phyloP scores from a whole-genome alignment of 805 yeast species.

The Tanozyma kutaoensis region DNA sequence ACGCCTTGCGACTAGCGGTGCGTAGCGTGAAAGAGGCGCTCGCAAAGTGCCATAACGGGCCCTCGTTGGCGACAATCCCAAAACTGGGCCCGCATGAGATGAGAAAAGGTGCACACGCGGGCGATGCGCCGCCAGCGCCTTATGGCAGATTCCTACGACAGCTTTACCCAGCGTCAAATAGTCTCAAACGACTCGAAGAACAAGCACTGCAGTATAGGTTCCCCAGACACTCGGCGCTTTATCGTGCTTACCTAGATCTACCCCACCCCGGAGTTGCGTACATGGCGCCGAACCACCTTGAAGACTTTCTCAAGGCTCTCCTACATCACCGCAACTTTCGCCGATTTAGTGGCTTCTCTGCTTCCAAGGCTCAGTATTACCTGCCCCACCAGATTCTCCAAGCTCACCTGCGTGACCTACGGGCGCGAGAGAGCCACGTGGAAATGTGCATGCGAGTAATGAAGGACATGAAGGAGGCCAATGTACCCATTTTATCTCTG shows the following conservation, averaged over 20 bases:
- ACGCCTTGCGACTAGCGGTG: not conserved
- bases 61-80: not conserved
- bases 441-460: constrained; percentile 11
- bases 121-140: constrained; percentile 1
- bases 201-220: not conserved
- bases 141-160: constrained; percentile 2
- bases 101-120: not conserved
- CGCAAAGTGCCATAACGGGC: not conserved
- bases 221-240: constrained; percentile 12
- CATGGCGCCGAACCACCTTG: constrained; percentile 13
- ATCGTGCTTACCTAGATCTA: constrained; percentile 11
- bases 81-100: not conserved
- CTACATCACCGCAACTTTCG: constrained; percentile 11
- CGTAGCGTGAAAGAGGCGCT: constrained; percentile 21
- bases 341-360: constrained; percentile 10
- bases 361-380: not conserved
- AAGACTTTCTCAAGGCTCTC: constrained; percentile 13
- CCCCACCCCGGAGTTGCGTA: constrained; percentile 14
- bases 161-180: constrained; percentile 4
- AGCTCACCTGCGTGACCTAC: constrained; percentile 8
- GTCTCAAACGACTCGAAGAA: constrained; percentile 1
- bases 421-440: constrained; percentile 9
- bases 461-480: constrained; percentile 12
- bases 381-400: constrained; percentile 2
- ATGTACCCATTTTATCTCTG: constrained; percentile 13